Evolutionary conservation across 2,329 filamentous ascomycete species (phyloP), one percentile per base, ranked within the genome.

Genomic region (Fusarium praegraminearum): DNA sequence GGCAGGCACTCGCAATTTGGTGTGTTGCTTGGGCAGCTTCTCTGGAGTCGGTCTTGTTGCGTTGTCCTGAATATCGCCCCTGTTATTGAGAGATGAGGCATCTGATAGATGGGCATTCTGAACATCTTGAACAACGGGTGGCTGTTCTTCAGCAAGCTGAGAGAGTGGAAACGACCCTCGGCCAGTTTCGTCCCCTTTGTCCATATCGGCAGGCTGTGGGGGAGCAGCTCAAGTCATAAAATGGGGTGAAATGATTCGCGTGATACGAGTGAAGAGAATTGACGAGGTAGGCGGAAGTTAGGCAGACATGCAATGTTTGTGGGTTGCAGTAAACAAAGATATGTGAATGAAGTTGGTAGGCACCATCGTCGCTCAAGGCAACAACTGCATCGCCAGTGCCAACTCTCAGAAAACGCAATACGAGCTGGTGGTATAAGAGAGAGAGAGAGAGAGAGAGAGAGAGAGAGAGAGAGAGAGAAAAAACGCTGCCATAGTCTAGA

Each of bases 381-480:
- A 22, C 45, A 60, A 26, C 46, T 26, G 30, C 18, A 26, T 36
- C 28, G 45, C 26, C 67, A 67, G 53, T 67, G 58, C 41, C 55
- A 53, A 56, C 57, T 40, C 46, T 16, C 36, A 33, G 26, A 18
- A 40, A 32, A 28, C 20, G 43, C 44, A 38, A 9, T 24, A 28
- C 30, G 12, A 7, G 18, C 12, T 15, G 35, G 12, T 26, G 32
- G 22, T 26, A 24, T 38, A 15, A 15, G 28, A 30, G 12, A 2
- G 11, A 30, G 28, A 30, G 28, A 30, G 28, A 0, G n/a, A n/a
- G n/a, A n/a, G n/a, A n/a, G n/a, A 12, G 12, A 30, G 11, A 28
- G 9, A 12, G 12, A 12, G 12, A 28, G 10, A 28, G 11, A 11
- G 10, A 30, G 10, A 28, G 8, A 20, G 15, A 41, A 26, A 49